These are phyloP conservation scores for Cylindrotheca fusiformis DNA, from an alignment of 108 stramenopile genomes.

Conservation along the genomic window DNA sequence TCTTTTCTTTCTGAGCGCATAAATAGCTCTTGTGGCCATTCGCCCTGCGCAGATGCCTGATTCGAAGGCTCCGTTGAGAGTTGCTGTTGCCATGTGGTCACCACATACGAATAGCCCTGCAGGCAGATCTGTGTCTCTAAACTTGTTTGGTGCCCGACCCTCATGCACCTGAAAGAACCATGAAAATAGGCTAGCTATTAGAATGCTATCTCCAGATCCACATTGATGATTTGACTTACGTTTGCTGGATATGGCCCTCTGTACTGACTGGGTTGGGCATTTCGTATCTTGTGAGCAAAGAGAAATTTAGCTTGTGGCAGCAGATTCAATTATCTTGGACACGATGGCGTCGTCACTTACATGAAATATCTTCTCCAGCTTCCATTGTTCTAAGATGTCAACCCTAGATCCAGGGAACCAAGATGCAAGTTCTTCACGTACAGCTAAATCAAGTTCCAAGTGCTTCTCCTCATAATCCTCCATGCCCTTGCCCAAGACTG, in stretches of 20 bases:
- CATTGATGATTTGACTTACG: too few relatives aligned
- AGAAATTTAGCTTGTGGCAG: neutral
- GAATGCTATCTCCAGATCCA: neutral
- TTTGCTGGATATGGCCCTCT: constrained; percentile 46
- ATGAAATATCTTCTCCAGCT: constrained; percentile 62
- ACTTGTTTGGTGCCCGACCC: constrained; percentile 51
- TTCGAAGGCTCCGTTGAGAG: constrained; percentile 87
- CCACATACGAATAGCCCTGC: constrained; percentile 71
- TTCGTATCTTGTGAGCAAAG: constrained; percentile 34
- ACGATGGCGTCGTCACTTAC: constrained; percentile 18
- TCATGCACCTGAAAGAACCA: constrained; percentile 46
- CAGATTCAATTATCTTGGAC: neutral
- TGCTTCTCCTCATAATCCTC: constrained; percentile 40
- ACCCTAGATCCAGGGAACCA: constrained; percentile 64
- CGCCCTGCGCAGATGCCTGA: constrained; percentile 76
- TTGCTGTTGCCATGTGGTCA: constrained; percentile 86
- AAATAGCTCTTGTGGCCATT: too few relatives aligned
- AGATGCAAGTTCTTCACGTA: constrained; percentile 50
- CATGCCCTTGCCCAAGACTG: constrained; percentile 63
- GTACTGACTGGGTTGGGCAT: constrained; percentile 80
- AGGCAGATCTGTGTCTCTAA: constrained; percentile 52
- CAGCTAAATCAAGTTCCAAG: constrained; percentile 53
- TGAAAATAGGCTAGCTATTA: constrained; percentile 8
- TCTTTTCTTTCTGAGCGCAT: too few relatives aligned
- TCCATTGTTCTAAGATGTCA: constrained; percentile 53